Percentiles rank a stretch among this genome's conserved stretches.
Evolutionary conservation across 352 stramenopile genomes (phyloP).

Genomic region (Phytophthora podocarpi): DNA sequence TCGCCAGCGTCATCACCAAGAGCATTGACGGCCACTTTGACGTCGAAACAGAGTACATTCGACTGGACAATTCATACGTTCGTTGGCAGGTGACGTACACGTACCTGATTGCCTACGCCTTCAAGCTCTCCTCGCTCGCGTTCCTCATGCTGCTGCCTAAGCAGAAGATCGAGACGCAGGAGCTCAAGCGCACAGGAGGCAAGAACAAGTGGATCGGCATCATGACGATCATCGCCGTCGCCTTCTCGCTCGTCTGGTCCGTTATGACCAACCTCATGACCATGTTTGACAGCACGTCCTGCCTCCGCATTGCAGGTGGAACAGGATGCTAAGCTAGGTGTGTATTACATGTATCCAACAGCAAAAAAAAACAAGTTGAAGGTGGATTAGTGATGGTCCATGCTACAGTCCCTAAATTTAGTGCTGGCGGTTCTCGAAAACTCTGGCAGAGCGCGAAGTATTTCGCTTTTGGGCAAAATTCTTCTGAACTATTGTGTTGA

Average conservation of each 20-base stretch:
- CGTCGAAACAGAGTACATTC: constrained; percentile 24
- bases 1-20: constrained; percentile 37
- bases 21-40: constrained; percentile 34
- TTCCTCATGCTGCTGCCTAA: constrained; percentile 37
- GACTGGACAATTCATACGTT: constrained; percentile 33
- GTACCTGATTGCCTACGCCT: constrained; percentile 36
- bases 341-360: no score
- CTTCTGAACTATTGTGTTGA: no score
- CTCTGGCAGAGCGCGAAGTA: no score
- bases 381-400: no score
- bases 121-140: constrained; percentile 34
- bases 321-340: constrained; percentile 38
- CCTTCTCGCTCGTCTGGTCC: constrained; percentile 25
- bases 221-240: constrained; percentile 22
- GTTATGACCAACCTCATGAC: constrained; percentile 45
- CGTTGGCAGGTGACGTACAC: constrained; percentile 40
- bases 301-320: constrained; percentile 39
- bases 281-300: constrained; percentile 38
- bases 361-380: no score
- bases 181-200: constrained; percentile 27
- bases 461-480: no score
- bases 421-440: no score
- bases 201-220: constrained; percentile 37
- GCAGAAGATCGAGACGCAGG: constrained; percentile 30
- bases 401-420: no score